These are phyloP conservation scores for Hura crepitans DNA, from an alignment of 441 rosid species.

Conservation along the genomic window DNA sequence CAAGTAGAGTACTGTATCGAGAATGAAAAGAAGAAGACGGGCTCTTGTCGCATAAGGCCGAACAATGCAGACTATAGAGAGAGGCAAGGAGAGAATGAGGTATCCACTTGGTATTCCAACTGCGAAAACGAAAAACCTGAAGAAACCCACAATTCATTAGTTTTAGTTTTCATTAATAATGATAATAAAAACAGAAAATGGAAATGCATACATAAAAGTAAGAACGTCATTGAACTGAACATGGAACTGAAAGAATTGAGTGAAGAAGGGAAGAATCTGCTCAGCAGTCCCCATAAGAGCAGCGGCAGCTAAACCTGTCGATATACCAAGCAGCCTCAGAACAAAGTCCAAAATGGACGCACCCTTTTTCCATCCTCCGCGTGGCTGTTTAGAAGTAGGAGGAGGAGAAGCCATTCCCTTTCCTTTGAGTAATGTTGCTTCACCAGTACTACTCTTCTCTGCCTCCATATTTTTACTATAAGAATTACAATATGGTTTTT, in stretches of 20 bases:
- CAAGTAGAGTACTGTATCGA: conserved; percentile 41
- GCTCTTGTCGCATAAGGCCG: conserved; percentile 52
- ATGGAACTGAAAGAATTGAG: conserved; percentile 81
- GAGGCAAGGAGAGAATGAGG: conserved; percentile 64
- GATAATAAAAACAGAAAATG: too few relatives aligned
- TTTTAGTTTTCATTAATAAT: too few relatives aligned
- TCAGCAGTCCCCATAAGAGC: conserved; percentile 57
- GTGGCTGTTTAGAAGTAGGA: background rate
- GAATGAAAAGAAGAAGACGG: conserved; percentile 52
- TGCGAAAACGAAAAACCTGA: conserved; percentile 64
- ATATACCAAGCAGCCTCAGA: conserved; percentile 54
- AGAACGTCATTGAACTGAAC: conserved; percentile 64
- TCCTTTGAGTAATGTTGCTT: conserved; percentile 40
- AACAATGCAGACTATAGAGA: conserved; percentile 64
- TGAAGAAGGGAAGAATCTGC: conserved; percentile 75
- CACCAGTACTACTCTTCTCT: conserved; percentile 24
- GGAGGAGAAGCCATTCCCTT: conserved; percentile 41
- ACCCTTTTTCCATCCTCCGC: conserved; percentile 49
- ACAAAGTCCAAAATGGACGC: conserved; percentile 57
- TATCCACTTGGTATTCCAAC: conserved; percentile 52
- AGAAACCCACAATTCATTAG: background rate
- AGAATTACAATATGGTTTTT: too few relatives aligned
- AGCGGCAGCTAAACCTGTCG: conserved; percentile 57
- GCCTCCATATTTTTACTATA: conserved; percentile 37
- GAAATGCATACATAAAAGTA: conserved; percentile 41